phyloP scores from a whole-genome alignment of 257 asterid species.

The Cordia subcordata region DNA sequence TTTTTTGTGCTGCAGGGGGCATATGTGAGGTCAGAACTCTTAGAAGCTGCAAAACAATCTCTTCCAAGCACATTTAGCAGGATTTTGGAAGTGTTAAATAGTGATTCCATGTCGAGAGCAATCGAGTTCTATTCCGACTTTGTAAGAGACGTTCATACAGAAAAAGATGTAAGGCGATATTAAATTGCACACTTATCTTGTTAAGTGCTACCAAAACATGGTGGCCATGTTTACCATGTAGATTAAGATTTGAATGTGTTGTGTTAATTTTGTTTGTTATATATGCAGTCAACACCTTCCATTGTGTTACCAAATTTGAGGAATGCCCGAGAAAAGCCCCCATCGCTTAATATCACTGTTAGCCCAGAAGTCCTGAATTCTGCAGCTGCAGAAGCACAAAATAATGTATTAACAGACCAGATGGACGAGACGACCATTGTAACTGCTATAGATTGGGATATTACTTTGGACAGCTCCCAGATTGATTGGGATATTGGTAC shows the following conservation, averaged over 20 bases:
- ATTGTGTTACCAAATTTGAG: slow-evolving; percentile 52
- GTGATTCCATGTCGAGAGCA: slow-evolving; percentile 68
- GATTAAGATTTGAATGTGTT: not conserved
- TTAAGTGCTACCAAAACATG: not conserved
- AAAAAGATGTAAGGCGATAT: slow-evolving; percentile 54
- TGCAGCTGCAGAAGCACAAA: slow-evolving; percentile 30
- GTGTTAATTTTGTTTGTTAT: slow-evolving; percentile 9
- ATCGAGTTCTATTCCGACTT: slow-evolving; percentile 74
- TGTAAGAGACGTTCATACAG: slow-evolving; percentile 76
- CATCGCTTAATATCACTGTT: slow-evolving; percentile 51
- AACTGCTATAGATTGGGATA: slow-evolving; percentile 82
- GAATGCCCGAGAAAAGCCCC: slow-evolving; percentile 58
- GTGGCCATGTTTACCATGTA: not conserved
- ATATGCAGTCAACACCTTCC: slow-evolving; percentile 53
- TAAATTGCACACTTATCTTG: not conserved
- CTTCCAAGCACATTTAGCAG: slow-evolving; percentile 72
- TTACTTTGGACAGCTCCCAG: slow-evolving; percentile 71
- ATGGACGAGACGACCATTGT: slow-evolving; percentile 32
- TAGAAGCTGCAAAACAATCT: slow-evolving; percentile 64
- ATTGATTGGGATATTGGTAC: slow-evolving; percentile 91
- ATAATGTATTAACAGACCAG: slow-evolving; percentile 25
- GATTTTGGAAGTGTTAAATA: slow-evolving; percentile 61
- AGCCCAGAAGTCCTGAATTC: slow-evolving; percentile 47
- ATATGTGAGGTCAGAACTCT: slow-evolving; percentile 73
- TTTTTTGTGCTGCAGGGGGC: slow-evolving; percentile 51